Evolutionary conservation across 257 asterid species (phyloP), one percentile per base, ranked within the genome.

Genomic region (Oldenlandia corymbosa): DNA sequence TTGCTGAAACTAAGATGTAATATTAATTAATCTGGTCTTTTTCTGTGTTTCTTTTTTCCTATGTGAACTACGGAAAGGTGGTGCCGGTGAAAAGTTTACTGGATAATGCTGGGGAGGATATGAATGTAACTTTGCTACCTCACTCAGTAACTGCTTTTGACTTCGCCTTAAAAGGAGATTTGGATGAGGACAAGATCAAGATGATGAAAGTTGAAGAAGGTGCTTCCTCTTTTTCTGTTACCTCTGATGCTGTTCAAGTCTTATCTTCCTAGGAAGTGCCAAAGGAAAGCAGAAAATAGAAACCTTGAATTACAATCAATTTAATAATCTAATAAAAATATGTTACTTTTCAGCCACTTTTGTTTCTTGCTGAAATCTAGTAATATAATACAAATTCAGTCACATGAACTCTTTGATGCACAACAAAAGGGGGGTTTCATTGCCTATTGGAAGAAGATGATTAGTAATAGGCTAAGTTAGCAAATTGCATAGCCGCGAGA

Each of bases 141-240:
- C 79, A 70, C 57, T 88, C 96, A 5, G 37, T 88, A 21, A 82
- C 86, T 1, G 76, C 86, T 10, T 39, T 82, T 37, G 94, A 88
- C 63, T 63, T 85, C 16, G 18, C 12, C 56, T 66, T 76, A 30
- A 55, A n/a, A n/a, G n/a, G 62, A 39, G 60, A 65, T 56, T 61
- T 84, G 5, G 62, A 69, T 11, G 36, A 12, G 21, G 65, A 31
- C 39, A 34, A 3, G 9, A 34, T 34, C 4, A 34, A 34, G 9
- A 34, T 34, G n/a, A n/a, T n/a, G 26, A 56, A 56, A 10, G 16
- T 32, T 78, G 59, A 58, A 58, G 72, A 71, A 59, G 81, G n/a
- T n/a, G n/a, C n/a, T n/a, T n/a, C n/a, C n/a, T n/a, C 75, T 57
- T 75, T 77, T 42, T 76, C 52, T 71, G 7, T 10, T 57, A 57